Percentiles rank a stretch among this genome's conserved stretches.
Evolutionary conservation across 306 rosid genomes (phyloP).

Genomic region (Hippophae tibetana): DNA sequence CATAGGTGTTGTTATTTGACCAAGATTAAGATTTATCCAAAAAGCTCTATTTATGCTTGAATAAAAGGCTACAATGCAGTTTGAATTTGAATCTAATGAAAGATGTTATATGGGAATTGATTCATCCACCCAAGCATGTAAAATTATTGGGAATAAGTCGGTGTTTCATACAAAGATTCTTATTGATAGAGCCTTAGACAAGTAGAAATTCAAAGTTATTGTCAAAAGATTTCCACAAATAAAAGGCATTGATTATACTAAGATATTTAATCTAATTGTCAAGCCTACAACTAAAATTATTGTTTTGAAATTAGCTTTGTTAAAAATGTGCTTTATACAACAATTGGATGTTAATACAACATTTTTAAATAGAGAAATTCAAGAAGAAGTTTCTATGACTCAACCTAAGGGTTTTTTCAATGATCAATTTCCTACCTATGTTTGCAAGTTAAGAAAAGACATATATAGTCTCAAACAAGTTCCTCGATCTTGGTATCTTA

Average conservation of each 20-base stretch:
- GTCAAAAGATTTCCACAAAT: background rate
- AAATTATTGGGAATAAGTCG: background rate
- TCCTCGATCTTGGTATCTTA: background rate
- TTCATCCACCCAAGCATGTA: background rate
- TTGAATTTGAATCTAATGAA: too few species aligned
- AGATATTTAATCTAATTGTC: background rate
- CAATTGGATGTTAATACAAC: background rate
- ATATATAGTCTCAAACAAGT: background rate
- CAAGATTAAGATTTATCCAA: too few species aligned
- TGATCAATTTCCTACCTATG: too few species aligned
- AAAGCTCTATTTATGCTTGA: too few species aligned
- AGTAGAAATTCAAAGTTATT: background rate
- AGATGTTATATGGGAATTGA: too few species aligned
- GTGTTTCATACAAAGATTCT: background rate
- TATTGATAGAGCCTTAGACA: background rate
- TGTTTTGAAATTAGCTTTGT: background rate
- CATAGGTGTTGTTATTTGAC: too few species aligned
- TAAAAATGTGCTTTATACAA: background rate
- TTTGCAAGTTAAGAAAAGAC: background rate
- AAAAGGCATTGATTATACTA: background rate
- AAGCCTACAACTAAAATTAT: background rate
- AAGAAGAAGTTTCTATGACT: background rate
- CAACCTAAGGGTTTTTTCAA: background rate
- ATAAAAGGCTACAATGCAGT: too few species aligned
- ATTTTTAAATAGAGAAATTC: background rate